Conservation (phyloP, 176 grass and related monocot genomes). For the Thinopyrum elongatum region DNA sequence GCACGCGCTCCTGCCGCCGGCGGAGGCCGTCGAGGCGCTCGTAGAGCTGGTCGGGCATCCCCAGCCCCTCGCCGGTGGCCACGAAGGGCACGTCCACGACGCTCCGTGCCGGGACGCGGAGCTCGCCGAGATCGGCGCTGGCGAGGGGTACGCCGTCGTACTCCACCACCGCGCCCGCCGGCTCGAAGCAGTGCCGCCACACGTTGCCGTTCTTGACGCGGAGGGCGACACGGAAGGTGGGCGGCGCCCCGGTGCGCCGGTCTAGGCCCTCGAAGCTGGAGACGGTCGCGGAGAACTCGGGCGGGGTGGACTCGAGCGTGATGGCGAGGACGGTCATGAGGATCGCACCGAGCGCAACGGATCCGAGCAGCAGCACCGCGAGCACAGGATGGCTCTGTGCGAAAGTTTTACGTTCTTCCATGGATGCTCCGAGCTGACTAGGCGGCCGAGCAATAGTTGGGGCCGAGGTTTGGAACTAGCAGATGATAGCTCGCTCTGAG, state of each 20-base stretch:
- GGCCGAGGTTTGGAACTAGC: background rate
- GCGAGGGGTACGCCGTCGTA: slow-evolving; percentile 27
- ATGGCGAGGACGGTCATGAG: background rate
- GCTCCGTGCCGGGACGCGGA: background rate
- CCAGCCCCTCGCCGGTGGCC: background rate
- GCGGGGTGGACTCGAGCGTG: background rate
- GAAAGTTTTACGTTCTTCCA: background rate
- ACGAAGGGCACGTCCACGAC: background rate
- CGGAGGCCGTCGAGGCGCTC: background rate
- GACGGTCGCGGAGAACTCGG: slow-evolving; percentile 14
- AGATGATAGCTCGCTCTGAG: too few relatives aligned
- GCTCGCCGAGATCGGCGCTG: background rate
- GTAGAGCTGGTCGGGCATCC: background rate
- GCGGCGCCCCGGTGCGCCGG: slow-evolving; percentile 10
- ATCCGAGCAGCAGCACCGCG: background rate
- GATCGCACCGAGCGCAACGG: background rate
- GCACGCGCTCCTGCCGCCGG: background rate
- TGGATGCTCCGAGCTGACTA: background rate
- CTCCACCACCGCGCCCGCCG: background rate
- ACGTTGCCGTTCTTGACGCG: slow-evolving; percentile 9
- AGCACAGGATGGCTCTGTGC: background rate
- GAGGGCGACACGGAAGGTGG: slow-evolving; percentile 5
- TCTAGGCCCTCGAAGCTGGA: slow-evolving; percentile 1
- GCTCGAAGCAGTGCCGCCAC: background rate
- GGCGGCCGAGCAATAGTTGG: background rate